phyloP scores from a whole-genome alignment of 495 filamentous ascomycete species.

The Hypoxylon lenormandii region DNA sequence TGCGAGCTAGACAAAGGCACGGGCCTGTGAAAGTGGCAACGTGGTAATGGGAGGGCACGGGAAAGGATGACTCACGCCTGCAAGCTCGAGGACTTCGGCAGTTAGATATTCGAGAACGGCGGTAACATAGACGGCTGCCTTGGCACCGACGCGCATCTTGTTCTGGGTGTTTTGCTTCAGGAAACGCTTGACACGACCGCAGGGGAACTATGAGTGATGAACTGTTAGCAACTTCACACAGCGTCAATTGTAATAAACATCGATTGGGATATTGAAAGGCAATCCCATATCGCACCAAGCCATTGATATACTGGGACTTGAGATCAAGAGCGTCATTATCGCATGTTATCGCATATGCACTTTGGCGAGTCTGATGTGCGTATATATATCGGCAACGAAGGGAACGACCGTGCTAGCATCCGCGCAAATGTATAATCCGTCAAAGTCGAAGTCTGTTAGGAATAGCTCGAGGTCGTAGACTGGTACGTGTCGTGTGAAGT shows the following conservation, averaged over 20 bases:
- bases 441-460: slow-evolving; percentile 1
- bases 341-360: slow-evolving; percentile 21
- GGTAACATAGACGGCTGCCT: slow-evolving; percentile 98
- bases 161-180: slow-evolving; percentile 99
- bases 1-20: slow-evolving; percentile 1
- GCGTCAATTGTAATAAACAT: background rate
- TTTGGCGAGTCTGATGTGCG: slow-evolving; percentile 3
- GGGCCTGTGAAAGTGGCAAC: slow-evolving; percentile 4
- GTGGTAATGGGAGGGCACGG: slow-evolving; percentile 27
- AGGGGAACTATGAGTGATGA: slow-evolving; percentile 80
- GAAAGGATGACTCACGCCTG: slow-evolving; percentile 70
- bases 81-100: slow-evolving; percentile 97
- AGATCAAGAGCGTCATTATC: background rate
- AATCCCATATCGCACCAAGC: background rate
- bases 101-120: slow-evolving; percentile 98
- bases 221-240: slow-evolving; percentile 50
- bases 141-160: slow-evolving; percentile 99
- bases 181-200: slow-evolving; percentile 99
- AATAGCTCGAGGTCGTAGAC: slow-evolving; percentile 1
- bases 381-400: background rate
- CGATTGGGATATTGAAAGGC: background rate
- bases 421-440: background rate
- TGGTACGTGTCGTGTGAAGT: slow-evolving; percentile 19
- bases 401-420: background rate
- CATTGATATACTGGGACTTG: background rate